A percentile compares a stretch with the other conserved stretches of the same genome.
Evolutionary conservation across 2,329 filamentous ascomycete genomes (phyloP).

Genomic region (Fusarium chaquense): DNA sequence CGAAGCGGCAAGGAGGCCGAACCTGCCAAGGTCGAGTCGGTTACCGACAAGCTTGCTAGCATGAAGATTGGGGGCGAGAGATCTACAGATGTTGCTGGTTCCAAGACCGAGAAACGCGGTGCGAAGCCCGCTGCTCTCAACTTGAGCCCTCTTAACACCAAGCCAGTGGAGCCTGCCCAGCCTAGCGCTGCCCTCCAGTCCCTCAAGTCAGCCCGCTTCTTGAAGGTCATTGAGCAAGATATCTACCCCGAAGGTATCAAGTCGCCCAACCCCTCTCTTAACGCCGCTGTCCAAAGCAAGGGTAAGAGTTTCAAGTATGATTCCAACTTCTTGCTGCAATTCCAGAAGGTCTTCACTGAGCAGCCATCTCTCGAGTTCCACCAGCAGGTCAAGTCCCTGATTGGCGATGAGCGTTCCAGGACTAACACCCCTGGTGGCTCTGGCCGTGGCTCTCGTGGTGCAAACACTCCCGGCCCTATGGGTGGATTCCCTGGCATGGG

Average conservation of each 20-base stretch:
- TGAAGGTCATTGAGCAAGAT: conserved; percentile 81
- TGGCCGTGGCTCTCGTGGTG: conserved; percentile 30
- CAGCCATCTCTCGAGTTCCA: conserved; percentile 96
- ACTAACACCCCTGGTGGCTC: conserved; percentile 38
- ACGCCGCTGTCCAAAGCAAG: conserved; percentile 82
- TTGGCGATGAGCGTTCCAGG: conserved; percentile 77
- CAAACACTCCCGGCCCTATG: conserved; percentile 5
- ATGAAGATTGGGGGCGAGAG: conserved; percentile 64
- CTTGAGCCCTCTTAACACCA: conserved; percentile 82
- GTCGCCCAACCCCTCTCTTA: conserved; percentile 92
- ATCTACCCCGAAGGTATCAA: conserved; percentile 86
- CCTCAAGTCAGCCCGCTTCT: conserved; percentile 89
- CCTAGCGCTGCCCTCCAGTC: conserved; percentile 94
- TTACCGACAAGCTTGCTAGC: conserved; percentile 63
- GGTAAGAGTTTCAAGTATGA: conserved; percentile 92
- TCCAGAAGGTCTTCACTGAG: conserved; percentile 95
- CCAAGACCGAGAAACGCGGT: conserved; percentile 69
- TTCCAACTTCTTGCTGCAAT: conserved; percentile 93
- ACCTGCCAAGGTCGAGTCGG: conserved; percentile 54
- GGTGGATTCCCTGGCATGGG: conserved; percentile 74
- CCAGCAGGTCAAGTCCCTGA: conserved; percentile 84
- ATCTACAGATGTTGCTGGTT: conserved; percentile 63
- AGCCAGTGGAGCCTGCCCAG: conserved; percentile 88
- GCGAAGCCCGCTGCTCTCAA: conserved; percentile 89
- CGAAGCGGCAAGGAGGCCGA: conserved; percentile 56